Conservation (phyloP, 148 eudicot genomes). For the Arbutus unedo region DNA sequence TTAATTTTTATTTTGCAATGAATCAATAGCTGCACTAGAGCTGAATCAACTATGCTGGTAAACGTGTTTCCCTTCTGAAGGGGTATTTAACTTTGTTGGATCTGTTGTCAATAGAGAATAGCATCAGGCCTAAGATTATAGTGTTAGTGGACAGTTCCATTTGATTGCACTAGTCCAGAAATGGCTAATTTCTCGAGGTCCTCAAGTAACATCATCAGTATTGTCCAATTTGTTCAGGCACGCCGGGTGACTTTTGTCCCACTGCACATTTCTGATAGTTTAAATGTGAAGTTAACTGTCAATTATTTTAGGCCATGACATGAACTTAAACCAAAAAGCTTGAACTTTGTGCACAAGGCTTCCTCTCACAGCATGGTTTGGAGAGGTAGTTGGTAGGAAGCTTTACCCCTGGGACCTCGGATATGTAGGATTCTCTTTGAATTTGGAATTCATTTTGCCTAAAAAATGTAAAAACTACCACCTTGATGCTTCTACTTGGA, state of each 20-base stretch:
- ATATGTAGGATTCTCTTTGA: background rate
- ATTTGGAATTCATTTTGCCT: background rate
- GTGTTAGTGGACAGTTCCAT: background rate
- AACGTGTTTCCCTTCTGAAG: background rate
- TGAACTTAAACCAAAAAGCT: background rate
- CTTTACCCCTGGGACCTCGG: background rate
- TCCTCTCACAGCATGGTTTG: background rate
- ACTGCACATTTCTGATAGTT: background rate
- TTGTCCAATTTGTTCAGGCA: slow-evolving; percentile 7
- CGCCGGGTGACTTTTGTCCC: background rate
- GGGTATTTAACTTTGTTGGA: background rate
- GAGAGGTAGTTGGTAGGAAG: background rate
- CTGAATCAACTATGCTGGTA: background rate
- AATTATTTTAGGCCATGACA: background rate
- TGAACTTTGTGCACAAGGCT: background rate
- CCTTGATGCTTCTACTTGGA: background rate
- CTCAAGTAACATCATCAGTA: background rate
- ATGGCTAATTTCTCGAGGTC: background rate
- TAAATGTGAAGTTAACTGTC: background rate
- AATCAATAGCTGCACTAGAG: slow-evolving; percentile 4
- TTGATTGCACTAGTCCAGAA: background rate
- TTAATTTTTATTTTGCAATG: background rate
- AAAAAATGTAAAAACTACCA: background rate
- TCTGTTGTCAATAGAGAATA: background rate
- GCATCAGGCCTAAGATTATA: background rate